Base-by-base conservation (phyloP, 208 protist species). In the Leishmania amazonensis region DNA sequence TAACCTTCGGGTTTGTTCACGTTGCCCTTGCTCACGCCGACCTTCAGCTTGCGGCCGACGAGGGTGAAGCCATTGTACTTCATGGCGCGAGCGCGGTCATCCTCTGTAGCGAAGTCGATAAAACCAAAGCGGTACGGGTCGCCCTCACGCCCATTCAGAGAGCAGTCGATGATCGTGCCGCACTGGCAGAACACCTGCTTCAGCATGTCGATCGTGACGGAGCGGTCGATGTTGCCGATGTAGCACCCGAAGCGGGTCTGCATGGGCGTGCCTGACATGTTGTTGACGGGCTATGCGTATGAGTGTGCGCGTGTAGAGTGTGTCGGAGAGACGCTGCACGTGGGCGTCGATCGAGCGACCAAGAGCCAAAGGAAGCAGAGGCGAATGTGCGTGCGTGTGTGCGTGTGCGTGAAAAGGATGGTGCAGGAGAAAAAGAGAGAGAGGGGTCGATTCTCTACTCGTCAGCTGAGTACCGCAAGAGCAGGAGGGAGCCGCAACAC, bases 81-180 rank as follows among this genome's bases (percentile, higher is more conserved):
- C 85, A 97, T 85, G 28, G 94, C 94, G 28, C 90, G 85, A 17
- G 86, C 83, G 31, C 94, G 91, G 70, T 94, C 94, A 45, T 96
- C 93, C 79, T 95, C 91, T 31, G 89, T 88, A 65, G 88, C 87
- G 75, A 97, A 97, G 85, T 97, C 94, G 68, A 97, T 96, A 79
- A 97, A 97, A 4, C 94, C 94, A 81, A 94, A 97, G 70, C 94
- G 92, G 77, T 95, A 96, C 17, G 91, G 93, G 78, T 96, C 91
- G 31, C 87, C 90, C 65, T 94, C 90, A 6, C 88, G 81, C 19
- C 93, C 93, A 81, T 97, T 97, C n/a, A 97, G 89, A 6, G 91
- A 96, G 86, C 87, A 91, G 83, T 97, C 93, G 58, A 97, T 75
- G 78, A 97, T 96, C 38, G 88, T 91, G 24, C 94, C 94, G 75